A percentile compares a stretch with the other conserved stretches of the same genome.
Evolutionary conservation across 176 grass and related monocot genomes (phyloP).

Genomic region (Aegilops umbellulata): DNA sequence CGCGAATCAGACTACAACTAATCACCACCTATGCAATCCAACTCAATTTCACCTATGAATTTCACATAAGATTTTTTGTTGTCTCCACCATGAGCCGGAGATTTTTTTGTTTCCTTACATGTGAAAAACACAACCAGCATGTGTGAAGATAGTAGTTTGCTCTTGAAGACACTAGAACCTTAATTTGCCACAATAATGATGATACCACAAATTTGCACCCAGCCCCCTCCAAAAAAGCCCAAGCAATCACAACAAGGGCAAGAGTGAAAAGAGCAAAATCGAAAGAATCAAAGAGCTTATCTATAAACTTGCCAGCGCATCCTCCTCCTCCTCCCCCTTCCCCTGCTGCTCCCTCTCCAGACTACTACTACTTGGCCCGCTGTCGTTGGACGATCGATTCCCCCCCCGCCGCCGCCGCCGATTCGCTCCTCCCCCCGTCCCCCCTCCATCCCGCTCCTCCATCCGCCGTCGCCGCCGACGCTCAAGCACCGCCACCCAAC

Average conservation of each 20-base stretch:
- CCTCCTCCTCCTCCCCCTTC: not conserved
- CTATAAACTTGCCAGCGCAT: not conserved
- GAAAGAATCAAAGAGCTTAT: not conserved
- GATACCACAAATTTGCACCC: not conserved
- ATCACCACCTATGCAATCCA: too few relatives aligned
- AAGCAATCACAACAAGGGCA: not conserved
- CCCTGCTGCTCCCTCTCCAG: not conserved
- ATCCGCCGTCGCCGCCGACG: not conserved
- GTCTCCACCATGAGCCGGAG: not conserved
- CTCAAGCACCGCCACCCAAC: too few relatives aligned
- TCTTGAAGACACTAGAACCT: not conserved
- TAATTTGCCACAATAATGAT: not conserved
- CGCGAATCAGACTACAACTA: accelerated
- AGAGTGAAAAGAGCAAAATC: not conserved
- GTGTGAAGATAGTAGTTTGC: not conserved
- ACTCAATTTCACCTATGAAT: too few relatives aligned
- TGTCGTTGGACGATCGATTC: constrained; percentile 19
- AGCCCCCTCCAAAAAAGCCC: not conserved
- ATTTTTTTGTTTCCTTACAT: not conserved
- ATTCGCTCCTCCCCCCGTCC: not conserved
- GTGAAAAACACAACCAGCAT: not conserved
- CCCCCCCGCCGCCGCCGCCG: constrained; percentile 16
- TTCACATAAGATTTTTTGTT: not conserved
- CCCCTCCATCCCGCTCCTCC: not conserved
- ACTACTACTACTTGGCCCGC: not conserved